Percentiles rank a stretch among this genome's conserved stretches.
These are phyloP conservation scores for Thelephora ganbajun DNA, from an alignment of 768 basidiomycete genomes.

Conservation along the genomic window DNA sequence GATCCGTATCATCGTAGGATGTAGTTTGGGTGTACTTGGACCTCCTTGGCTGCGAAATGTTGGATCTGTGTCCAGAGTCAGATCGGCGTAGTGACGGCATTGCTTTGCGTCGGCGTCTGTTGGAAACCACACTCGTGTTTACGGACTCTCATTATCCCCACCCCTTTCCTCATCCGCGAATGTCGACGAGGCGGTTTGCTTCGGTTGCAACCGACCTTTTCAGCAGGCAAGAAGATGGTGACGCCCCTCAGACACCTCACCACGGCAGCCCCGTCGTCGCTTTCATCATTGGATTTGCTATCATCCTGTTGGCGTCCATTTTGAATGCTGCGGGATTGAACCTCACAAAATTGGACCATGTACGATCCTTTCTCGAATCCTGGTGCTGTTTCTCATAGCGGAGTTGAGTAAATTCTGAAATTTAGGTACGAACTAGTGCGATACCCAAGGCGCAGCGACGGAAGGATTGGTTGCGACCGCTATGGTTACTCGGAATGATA, in stretches of 20 bases:
- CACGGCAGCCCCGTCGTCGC: constrained; percentile 45
- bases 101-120: too few relatives aligned
- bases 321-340: constrained; percentile 90
- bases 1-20: too few relatives aligned
- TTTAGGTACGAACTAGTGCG: constrained; percentile 58
- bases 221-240: constrained; percentile 4
- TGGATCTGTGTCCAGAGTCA: too few relatives aligned
- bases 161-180: too few relatives aligned
- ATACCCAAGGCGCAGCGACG: constrained; percentile 65
- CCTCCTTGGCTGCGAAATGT: too few relatives aligned
- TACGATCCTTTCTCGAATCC: constrained; percentile 27
- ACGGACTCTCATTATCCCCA: too few relatives aligned
- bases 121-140: too few relatives aligned
- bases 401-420: not conserved
- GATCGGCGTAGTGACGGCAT: too few relatives aligned
- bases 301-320: constrained; percentile 74
- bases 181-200: too few relatives aligned
- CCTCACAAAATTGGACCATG: constrained; percentile 88
- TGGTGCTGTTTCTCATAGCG: not conserved
- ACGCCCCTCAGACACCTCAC: constrained; percentile 14
- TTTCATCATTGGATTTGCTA: constrained; percentile 77
- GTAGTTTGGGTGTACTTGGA: too few relatives aligned
- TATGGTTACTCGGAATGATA: constrained; percentile 87
- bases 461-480: constrained; percentile 68
- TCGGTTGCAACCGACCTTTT: not conserved